phyloP scores from a whole-genome alignment of 2,329 filamentous ascomycete species.

The Colletotrichum spaethianum region DNA sequence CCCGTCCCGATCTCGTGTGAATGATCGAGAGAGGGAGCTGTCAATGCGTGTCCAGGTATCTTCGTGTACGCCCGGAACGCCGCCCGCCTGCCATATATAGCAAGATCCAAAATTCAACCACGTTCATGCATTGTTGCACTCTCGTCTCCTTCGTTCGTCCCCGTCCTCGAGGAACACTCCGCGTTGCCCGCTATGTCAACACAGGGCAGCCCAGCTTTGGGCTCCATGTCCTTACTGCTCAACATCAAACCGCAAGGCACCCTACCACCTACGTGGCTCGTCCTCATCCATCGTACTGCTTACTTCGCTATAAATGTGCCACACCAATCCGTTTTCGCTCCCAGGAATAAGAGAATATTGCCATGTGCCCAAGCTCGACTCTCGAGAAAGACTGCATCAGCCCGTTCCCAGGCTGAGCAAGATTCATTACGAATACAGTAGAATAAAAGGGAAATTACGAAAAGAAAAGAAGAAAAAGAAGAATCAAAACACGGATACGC shows the following conservation, averaged over 20 bases:
- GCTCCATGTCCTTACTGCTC: not conserved
- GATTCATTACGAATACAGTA: constrained; percentile 18
- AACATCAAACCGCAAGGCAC: no score
- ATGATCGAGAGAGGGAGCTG: not conserved
- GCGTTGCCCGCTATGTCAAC: not conserved
- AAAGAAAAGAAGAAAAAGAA: not conserved
- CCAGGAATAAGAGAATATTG: constrained; percentile 7
- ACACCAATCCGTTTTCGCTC: constrained; percentile 1
- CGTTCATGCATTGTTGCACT: not conserved
- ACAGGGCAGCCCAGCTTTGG: not conserved
- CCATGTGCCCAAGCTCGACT: not conserved
- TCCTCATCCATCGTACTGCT: not conserved
- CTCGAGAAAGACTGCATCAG: not conserved
- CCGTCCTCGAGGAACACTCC: not conserved
- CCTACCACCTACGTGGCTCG: not conserved
- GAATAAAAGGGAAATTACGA: not conserved
- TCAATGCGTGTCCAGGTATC: constrained; percentile 17
- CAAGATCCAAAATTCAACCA: constrained; percentile 4
- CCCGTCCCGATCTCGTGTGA: not conserved
- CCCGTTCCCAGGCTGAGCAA: not conserved
- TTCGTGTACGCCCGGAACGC: constrained; percentile 40
- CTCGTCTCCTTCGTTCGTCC: not conserved
- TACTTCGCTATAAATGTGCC: constrained; percentile 3
- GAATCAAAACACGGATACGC: constrained; percentile 5
- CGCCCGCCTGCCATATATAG: not conserved